Evolutionary conservation across 2,329 filamentous ascomycete genomes (phyloP), one percentile per base, ranked within the genome.

Genomic region (Rhinocladiella mackenziei): DNA sequence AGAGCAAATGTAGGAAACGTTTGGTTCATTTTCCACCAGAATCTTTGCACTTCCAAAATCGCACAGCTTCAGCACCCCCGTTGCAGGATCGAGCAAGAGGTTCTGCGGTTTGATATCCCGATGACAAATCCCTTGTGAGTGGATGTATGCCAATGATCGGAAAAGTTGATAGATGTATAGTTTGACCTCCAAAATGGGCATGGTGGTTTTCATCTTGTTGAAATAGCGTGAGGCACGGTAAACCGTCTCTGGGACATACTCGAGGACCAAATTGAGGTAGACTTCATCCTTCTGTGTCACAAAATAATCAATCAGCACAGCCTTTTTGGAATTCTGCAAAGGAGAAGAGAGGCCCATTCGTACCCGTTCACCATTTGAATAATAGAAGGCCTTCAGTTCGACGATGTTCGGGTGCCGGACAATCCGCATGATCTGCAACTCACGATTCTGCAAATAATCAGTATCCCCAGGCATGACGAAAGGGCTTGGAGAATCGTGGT

Each of bases 81-180:
- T 92, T 61, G 79, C 81, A 9, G 91, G 92, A 64, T 98, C 92
- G 52, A 98, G 78, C 35, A 98, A 77, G 17, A 98, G 80, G 64
- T 98, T 98, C 70, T 98, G 92, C 19, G 92, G 92, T 75, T 98
- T 98, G 75, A 98, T 98, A 65, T 98, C 92, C 67, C 92, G 81
- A 67, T 98, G 92, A 71, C 92, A 98, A 69, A 98, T 98, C 61
- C 92, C 92, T 72, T 96, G 91, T 7, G 92, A 97, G 72, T 98
- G 92, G 59, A 98, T 98, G 72, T 98, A 98, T 62, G 92, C 92
- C 58, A 98, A 78, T 25, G 92, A 94, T 59, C 92, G 84, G 80
- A 98, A 98, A 43, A 98, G 84, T 75, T 98, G 92, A 73, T 98
- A 98, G 65, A 91, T 98, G 76, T 97, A 98, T 53, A 98, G 84